Conservation (phyloP, 2,329 filamentous ascomycete genomes). For the Alternaria sp. region DNA sequence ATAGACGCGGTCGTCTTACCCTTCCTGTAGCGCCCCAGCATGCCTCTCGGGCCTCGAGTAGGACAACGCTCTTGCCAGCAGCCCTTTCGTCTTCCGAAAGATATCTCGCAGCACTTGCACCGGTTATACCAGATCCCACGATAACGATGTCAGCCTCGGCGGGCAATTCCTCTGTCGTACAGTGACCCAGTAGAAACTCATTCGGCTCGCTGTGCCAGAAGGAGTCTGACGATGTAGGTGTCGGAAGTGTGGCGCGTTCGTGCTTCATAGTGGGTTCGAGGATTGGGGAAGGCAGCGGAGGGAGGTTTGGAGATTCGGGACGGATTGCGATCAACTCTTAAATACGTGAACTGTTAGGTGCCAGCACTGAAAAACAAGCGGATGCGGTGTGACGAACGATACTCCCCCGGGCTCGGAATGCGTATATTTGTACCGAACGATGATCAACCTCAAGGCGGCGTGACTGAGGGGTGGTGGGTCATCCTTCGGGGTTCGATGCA, state of each 20-base stretch:
- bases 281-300: not conserved
- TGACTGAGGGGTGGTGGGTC: conserved; percentile 21
- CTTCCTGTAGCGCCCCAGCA: conserved; percentile 86
- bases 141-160: conserved; percentile 70
- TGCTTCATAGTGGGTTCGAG: conserved; percentile 36
- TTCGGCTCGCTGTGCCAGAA: conserved; percentile 79
- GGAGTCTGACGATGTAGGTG: conserved; percentile 65
- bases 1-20: conserved; percentile 53
- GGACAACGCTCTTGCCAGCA: conserved; percentile 63
- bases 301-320: not conserved
- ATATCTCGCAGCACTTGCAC: conserved; percentile 72
- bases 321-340: not conserved
- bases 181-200: conserved; percentile 67
- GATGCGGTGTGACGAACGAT: conserved; percentile 6
- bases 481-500: conserved; percentile 17
- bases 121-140: conserved; percentile 78
- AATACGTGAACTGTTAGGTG: not conserved
- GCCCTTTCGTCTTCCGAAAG: conserved; percentile 56
- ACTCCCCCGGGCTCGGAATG: conserved; percentile 6
- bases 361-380: not conserved
- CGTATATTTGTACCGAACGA: not conserved
- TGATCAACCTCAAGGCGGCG: not conserved
- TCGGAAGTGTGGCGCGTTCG: conserved; percentile 59
- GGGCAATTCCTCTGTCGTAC: conserved; percentile 69
- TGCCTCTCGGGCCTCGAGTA: conserved; percentile 79